phyloP scores from a whole-genome alignment of 495 filamentous ascomycete species.

The Penicillium herquei region DNA sequence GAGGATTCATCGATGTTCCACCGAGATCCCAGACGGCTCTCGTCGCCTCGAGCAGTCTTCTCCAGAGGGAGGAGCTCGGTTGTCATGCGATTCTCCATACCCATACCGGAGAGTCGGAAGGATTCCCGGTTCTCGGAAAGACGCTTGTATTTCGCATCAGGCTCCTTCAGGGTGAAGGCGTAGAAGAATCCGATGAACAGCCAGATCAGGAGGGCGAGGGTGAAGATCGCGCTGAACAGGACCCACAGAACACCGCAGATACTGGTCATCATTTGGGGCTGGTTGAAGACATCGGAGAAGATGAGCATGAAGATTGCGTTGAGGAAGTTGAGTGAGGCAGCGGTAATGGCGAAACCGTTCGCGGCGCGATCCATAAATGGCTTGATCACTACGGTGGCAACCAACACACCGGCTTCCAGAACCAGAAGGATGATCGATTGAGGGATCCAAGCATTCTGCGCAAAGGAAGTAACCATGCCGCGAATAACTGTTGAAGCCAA shows the following conservation, averaged over 20 bases:
- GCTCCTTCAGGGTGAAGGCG: conserved; percentile 87
- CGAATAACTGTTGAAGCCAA: conserved; percentile 80
- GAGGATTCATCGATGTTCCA: conserved; percentile 10
- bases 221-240: conserved; percentile 86
- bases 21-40: conserved; percentile 8
- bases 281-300: conserved; percentile 77
- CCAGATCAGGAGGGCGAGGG: conserved; percentile 79
- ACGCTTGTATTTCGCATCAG: conserved; percentile 87
- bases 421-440: conserved; percentile 83
- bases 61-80: conserved; percentile 91
- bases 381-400: conserved; percentile 72
- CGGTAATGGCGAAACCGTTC: conserved; percentile 92
- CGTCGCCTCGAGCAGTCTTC: conserved; percentile 82
- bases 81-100: conserved; percentile 66
- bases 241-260: conserved; percentile 94
- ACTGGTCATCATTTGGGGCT: conserved; percentile 80
- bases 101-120: conserved; percentile 79
- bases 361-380: conserved; percentile 99
- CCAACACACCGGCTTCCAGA: conserved; percentile 76
- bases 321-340: conserved; percentile 82
- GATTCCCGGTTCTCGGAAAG: conserved; percentile 94
- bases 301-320: conserved; percentile 83
- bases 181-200: conserved; percentile 80
- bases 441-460: conserved; percentile 63
- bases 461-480: conserved; percentile 84